phyloP scores from a whole-genome alignment of 2,329 filamentous ascomycete species.

The Cladosporium velox region DNA sequence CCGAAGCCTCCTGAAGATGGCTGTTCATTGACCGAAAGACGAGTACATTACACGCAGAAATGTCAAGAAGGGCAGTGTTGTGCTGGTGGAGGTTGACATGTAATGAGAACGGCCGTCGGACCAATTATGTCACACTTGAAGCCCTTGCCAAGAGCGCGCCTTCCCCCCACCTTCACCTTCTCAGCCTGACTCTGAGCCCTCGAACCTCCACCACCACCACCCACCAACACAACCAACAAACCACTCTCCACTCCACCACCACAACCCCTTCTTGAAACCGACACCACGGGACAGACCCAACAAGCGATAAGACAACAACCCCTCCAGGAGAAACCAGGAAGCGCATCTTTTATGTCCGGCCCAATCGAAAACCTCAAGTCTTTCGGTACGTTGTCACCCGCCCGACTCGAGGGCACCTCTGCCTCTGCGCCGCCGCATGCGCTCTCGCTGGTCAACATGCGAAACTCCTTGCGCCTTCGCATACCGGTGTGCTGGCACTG shows the following conservation, averaged over 20 bases:
- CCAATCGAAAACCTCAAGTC: conserved; percentile 93
- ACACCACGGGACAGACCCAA: conserved; percentile 12
- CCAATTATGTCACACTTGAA: neutral
- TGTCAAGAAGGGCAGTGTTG: neutral
- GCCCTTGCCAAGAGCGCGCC: neutral
- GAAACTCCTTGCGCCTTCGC: neutral
- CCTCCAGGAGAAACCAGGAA: conserved; percentile 18
- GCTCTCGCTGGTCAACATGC: neutral
- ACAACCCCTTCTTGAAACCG: neutral
- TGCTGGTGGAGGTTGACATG: neutral
- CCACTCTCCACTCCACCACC: conserved; percentile 8
- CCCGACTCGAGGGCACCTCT: conserved; percentile 3
- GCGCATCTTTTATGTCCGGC: conserved; percentile 72
- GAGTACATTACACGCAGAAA: neutral
- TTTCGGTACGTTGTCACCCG: conserved; percentile 69
- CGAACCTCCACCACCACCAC: conserved; percentile 1
- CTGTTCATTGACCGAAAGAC: neutral
- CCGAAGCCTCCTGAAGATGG: neutral
- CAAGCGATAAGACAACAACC: conserved; percentile 1
- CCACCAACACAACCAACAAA: conserved; percentile 5
- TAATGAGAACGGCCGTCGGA: neutral
- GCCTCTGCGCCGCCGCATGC: neutral
- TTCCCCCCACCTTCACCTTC: conserved; percentile 5
- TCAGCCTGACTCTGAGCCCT: conserved; percentile 8
- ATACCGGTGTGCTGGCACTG: neutral